Evolutionary conservation across 192 early-diverging fungal genomes (phyloP), one percentile per base, ranked within the genome.

Genomic region (Coemansia sp.): DNA sequence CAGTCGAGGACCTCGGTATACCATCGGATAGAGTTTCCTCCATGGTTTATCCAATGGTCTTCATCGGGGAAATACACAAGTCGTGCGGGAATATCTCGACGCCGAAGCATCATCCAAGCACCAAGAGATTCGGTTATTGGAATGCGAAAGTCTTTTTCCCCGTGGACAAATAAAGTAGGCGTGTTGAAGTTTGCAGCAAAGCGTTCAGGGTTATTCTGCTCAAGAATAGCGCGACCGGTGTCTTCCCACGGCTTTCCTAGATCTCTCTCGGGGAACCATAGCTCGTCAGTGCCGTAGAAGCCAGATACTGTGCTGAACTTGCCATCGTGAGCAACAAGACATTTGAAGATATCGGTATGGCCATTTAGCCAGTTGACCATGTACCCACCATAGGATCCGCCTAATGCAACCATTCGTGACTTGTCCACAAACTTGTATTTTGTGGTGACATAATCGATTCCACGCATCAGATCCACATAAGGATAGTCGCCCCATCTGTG

Each of bases 341-440:
- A 77, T 43, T 74, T 75, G 76, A 94, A 94, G 43, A 87, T 84
- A 15, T 89, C 71, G 6, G 87, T 90, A 66, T 93, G 87, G 41
- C 86, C 88, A 69, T 93, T 93, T 62, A 93, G 82, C 90, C 90
- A 93, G 78, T 93, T 93, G 61, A 89, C 84, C 91, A 91, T 91
- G 65, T 85, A 91, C 12, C 90, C 91, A 61, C 91, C 91, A 78
- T 92, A 93, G 3, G 85, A 87, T 6, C 88, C 91, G 22, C 91
- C 91, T 42, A 92, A 64, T 37, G 79, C 90, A 61, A 78, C 79
- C 37, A 92, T 64, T 11, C 88, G 80, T 12, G 65, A 66, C 8
- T 62, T 47, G 69, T 92, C 90, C 86, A 92, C 71, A 42, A 68
- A 68, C 6, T 64, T 41, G 65, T 83, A 87, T 39, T 72, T 82